These are phyloP conservation scores for Fusarium nygamai DNA, from an alignment of 2,329 filamentous ascomycete species.

Conservation along the genomic window DNA sequence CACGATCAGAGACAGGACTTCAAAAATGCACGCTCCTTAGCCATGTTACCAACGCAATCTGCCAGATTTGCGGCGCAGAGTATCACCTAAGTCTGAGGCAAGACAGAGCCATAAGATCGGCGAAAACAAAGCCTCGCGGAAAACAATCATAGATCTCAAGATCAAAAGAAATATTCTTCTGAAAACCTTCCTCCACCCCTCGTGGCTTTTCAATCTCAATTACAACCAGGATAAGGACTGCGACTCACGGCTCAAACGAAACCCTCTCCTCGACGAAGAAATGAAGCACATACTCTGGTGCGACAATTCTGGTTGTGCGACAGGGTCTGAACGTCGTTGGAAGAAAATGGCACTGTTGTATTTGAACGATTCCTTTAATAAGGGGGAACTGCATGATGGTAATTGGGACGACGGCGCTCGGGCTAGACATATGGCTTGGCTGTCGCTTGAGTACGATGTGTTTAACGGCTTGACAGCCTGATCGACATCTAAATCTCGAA, in stretches of 20 bases:
- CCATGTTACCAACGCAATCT: neutral
- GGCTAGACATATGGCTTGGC: neutral
- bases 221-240: neutral
- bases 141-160: neutral
- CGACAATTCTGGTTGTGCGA: neutral
- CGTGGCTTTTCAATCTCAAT: conserved; percentile 1
- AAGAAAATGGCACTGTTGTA: conserved; percentile 2
- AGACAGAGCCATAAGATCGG: neutral
- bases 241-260: neutral
- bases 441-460: neutral
- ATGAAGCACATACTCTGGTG: conserved; percentile 2
- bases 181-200: neutral
- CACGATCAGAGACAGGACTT: neutral
- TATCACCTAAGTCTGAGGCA: neutral
- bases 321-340: neutral
- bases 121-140: neutral
- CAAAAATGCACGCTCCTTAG: neutral
- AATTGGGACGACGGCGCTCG: fast-evolving
- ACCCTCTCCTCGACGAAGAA: neutral
- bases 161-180: fast-evolving
- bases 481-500: neutral
- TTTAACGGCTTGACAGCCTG: neutral
- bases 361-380: neutral
- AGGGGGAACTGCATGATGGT: neutral
- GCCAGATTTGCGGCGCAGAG: neutral